Base-by-base conservation (phyloP, 2,329 filamentous ascomycete species). In the Monilinia vaccinii-corymbosi region DNA sequence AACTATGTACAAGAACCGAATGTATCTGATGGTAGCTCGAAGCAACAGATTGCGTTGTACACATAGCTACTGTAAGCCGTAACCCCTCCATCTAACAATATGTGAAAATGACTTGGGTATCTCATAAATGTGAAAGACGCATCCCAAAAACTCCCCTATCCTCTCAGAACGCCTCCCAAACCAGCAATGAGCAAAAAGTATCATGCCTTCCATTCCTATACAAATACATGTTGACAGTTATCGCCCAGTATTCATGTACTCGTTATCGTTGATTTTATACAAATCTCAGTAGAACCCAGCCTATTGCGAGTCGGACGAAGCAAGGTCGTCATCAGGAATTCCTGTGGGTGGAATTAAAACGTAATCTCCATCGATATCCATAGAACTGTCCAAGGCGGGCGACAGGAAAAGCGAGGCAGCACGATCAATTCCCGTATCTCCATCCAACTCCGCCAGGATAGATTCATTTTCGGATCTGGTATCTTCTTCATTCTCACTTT, bases 21-120 rank as follows among this genome's bases (percentile, higher is more conserved):
- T 32, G 31, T 23, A 34, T 55, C 21, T 13, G 11, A 38, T 18
- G 3, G 18, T 31, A 44, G n/a, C 38, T 31, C 9, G 2, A 16
- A 44, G 25, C 38, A 44, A 34, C n/a, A 38, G 14, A 18, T 10
- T 3, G 44, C 13, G 4, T n/a, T 44, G n/a, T 23, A 31, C 23
- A 52, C 16, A 10, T n/a, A 40, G 18, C 18, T 36, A 16, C 18
- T 28, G 25, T 28, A 28, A 28, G n/a, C 38, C 4, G 31, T 8
- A 31, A 40, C 16, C 40, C 38, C 51, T 21, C 40, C n/a, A 16
- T 34, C n/a, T n/a, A n/a, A n/a, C 5, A 44, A 32, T 21, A n/a
- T 21, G 50, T 23, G 13, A 55, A 53, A 44, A 44, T 18, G 38
- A 55, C 11, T 55, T 44, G 51, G 51, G 51, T 55, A 55, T 55